Evolutionary conservation across 257 asterid genomes (phyloP).

Genomic region (Solanum piurae): DNA sequence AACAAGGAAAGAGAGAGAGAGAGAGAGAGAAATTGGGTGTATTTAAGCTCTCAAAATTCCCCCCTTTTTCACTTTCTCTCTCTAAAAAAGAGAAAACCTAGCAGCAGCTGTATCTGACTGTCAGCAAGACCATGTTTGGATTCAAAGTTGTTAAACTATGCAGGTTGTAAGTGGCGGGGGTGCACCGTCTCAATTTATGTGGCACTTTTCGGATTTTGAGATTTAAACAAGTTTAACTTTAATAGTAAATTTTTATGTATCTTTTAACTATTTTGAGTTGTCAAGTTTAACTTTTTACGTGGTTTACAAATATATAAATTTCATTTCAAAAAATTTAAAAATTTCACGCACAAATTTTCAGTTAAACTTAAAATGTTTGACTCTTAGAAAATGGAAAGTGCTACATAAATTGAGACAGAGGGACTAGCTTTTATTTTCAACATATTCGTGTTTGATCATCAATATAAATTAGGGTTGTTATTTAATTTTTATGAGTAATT

Average conservation of each 20-base stretch:
- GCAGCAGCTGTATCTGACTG: background rate
- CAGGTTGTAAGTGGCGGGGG: background rate
- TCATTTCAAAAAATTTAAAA: too few relatives aligned
- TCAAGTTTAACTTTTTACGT: too few relatives aligned
- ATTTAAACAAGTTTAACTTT: too few relatives aligned
- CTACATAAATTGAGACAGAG: too few relatives aligned
- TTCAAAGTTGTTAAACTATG: background rate
- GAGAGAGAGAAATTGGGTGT: background rate
- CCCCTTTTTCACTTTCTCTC: background rate
- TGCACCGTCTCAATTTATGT: too few relatives aligned
- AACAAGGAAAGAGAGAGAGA: background rate
- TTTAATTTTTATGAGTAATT: background rate
- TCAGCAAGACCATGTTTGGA: background rate
- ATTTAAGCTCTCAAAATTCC: background rate
- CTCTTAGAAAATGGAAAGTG: background rate
- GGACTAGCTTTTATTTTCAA: too few relatives aligned
- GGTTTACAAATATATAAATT: too few relatives aligned
- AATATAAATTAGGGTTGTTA: background rate
- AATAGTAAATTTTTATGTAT: too few relatives aligned
- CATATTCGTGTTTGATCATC: background rate
- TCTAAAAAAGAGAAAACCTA: background rate
- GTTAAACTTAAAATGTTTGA: too few relatives aligned
- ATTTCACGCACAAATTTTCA: too few relatives aligned
- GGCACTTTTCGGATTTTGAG: fast-evolving
- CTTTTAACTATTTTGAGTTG: background rate